Evolutionary conservation across 2,329 filamentous ascomycete species (phyloP), one percentile per base, ranked within the genome.

Genomic region (Zymoseptoria brevis): DNA sequence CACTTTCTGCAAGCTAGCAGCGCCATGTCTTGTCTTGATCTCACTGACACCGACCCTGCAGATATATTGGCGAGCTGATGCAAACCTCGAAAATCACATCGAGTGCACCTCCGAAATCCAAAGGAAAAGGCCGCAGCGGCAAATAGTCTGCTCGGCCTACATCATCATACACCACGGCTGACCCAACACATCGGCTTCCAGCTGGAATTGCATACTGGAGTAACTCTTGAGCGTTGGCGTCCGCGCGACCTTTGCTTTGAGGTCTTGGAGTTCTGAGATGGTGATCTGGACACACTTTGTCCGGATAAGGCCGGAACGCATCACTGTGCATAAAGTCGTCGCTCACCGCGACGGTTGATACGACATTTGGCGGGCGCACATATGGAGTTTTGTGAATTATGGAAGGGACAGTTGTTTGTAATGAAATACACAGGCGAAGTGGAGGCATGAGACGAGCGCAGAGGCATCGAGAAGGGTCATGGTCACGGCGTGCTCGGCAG

Each of bases 21-120:
- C 35, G 35, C 24, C 16, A 24, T 19, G 24, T 13, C 26, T 57
- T 19, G n/a, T 22, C 53, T 57, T 11, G 13, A 45, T 45, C 22
- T 45, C 3, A 7, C 35, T 45, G 35, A 45, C 35, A n/a, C 13
- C n/a, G 4, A 3, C 21, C 6, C 11, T 57, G 95, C 61, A 96
- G 96, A 74, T 97, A 97, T 73, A 97, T 97, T 69, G 93, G 93
- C 65, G 93, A 96, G 71, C 81, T 97, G 57, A 97, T 96, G 84
- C 89, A 90, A 69, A 85, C 83, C 66, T 81, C 79, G 67, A 84
- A 85, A 70, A 80, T 85, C 69, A 80, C 77, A n/a, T 77, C 78
- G 3, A 75, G 79, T 41, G 77, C 77, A 57, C 79, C 80, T 56
- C 75, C 76, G 41, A 82, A 82, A 69, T 74, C 74, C 63, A 84